Evolutionary conservation across 345 rosid genomes (phyloP).

Genomic region (Eucalyptus tenuipes): DNA sequence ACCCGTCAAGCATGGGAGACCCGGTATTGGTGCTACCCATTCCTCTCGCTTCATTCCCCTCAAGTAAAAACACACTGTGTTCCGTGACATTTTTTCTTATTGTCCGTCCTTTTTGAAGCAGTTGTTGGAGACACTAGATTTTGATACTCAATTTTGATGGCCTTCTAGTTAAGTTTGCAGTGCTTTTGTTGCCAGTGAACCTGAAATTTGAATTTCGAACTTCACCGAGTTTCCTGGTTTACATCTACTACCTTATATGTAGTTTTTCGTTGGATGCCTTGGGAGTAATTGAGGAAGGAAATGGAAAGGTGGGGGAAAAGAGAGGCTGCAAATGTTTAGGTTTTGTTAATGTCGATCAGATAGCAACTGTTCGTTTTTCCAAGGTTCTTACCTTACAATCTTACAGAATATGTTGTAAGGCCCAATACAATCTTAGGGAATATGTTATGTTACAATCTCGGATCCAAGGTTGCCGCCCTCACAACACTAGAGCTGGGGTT

Average conservation of each 20-base stretch:
- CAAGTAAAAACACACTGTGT: background rate
- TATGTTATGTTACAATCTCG: too few relatives aligned
- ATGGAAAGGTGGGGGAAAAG: background rate
- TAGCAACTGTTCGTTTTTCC: background rate
- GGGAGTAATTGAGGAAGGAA: background rate
- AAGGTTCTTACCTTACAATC: background rate
- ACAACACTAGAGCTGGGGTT: too few relatives aligned
- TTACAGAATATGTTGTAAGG: background rate
- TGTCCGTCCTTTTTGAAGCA: background rate
- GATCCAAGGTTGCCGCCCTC: too few relatives aligned
- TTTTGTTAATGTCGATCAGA: background rate
- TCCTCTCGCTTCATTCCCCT: slow-evolving; percentile 6
- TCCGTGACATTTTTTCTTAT: background rate
- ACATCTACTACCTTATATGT: background rate
- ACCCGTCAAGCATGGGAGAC: slow-evolving; percentile 7
- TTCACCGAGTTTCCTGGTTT: background rate
- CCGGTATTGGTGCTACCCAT: slow-evolving; percentile 8
- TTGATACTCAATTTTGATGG: background rate
- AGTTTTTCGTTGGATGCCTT: background rate
- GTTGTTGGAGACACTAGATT: background rate
- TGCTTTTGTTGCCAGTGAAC: background rate
- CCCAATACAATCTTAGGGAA: too few relatives aligned
- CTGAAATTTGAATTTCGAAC: background rate
- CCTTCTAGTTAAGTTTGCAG: background rate
- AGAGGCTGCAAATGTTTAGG: background rate